Conservation (phyloP, 2,329 filamentous ascomycete species). For the Phyllosticta citribraziliensis region DNA sequence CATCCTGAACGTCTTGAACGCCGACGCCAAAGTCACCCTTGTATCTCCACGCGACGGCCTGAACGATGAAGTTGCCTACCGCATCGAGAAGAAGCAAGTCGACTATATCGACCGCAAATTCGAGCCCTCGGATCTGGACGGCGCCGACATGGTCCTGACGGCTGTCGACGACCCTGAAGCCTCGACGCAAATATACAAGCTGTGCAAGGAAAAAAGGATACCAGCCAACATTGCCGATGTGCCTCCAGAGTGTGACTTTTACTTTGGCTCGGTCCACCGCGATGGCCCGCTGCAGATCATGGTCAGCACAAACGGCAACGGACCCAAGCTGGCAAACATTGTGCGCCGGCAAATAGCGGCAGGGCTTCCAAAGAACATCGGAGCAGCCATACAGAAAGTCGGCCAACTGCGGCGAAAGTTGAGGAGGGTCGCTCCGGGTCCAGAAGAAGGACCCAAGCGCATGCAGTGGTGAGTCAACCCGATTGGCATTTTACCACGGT, state of each 20-base stretch:
- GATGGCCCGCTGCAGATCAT: constrained; percentile 95
- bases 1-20: constrained; percentile 88
- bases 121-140: constrained; percentile 75
- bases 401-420: constrained; percentile 71
- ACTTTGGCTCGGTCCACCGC: constrained; percentile 91
- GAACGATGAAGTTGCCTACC: constrained; percentile 78
- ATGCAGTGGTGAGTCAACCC: constrained; percentile 65
- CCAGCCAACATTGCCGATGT: constrained; percentile 96
- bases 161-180: constrained; percentile 88
- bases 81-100: constrained; percentile 65
- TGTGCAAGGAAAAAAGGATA: constrained; percentile 77
- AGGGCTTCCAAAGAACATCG: constrained; percentile 66
- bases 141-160: constrained; percentile 76
- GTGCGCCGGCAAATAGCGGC: constrained; percentile 74
- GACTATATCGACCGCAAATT: constrained; percentile 76
- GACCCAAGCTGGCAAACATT: constrained; percentile 79
- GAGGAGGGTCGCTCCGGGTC: constrained; percentile 61
- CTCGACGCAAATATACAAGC: constrained; percentile 84
- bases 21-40: constrained; percentile 82
- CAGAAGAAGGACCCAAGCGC: constrained; percentile 68
- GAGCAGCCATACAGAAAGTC: constrained; percentile 76
- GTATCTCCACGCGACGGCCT: constrained; percentile 71
- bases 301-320: constrained; percentile 97
- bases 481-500: not conserved
- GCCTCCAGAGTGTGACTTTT: constrained; percentile 94